Base-by-base conservation (phyloP, 2,329 filamentous ascomycete genomes). In the Mycosphaerelloides madeirae region DNA sequence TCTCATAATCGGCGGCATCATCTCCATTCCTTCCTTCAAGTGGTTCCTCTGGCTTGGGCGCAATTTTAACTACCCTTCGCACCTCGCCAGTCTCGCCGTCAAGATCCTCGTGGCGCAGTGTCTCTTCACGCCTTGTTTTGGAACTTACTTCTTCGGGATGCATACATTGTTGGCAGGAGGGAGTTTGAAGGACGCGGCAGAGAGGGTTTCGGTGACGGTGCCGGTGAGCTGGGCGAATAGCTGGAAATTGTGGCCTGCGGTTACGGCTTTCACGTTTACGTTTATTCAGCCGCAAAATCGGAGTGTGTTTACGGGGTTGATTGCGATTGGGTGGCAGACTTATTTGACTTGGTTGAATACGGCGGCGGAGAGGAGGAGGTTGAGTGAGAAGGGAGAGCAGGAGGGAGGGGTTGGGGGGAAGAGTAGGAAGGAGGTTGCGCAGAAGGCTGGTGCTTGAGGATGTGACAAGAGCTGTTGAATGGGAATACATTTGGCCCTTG, bases 251-350 rank as follows among this genome's bases (percentile, higher is more conserved):
- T 96, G 90, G 90, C 91, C 90, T 0, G 80, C 81, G 0, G 84
- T 95, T 13, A 94, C 85, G 12, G 88, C 88, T 0, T 83, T 96
- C 62, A 90, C 77, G 65, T 94, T 96, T 60, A 81, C 84, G n/a
- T 93, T 87, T 59, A 72, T 96, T 3, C 80, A 83, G 19, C 73
- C 88, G 37, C 81, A 91, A 60, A 91, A 87, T 66, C 75, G 90
- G 39, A 86, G 81, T 56, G 76, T 95, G 13, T 93, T 95, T 56
- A 80, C 84, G 0, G 87, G 67, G 35, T 51, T 84, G 6, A 77
- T 95, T 53, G 87, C 87, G 1, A 84, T 95, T 40, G 86, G 85
- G 0, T 96, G 90, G 90, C 90, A 95, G 76, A 89, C 87, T 1
- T 96, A 95, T 72, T 62, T 96, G 56, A 87, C 83, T 55, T 85